Evolutionary conservation across 73 alveolate species (phyloP).

Genomic region (Paramecium primaurelia): DNA sequence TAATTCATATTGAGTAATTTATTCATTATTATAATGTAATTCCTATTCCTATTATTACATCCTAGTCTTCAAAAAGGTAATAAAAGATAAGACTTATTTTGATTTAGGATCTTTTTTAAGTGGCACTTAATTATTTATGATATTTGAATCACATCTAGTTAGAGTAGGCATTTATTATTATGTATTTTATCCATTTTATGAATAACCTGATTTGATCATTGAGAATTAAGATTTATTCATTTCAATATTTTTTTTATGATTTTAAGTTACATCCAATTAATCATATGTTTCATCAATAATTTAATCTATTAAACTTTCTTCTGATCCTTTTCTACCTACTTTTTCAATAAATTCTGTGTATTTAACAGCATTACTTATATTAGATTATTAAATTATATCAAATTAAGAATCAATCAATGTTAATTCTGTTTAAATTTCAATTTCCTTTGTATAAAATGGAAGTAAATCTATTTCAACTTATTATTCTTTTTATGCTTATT

Average conservation of each 20-base stretch:
- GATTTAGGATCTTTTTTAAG: not conserved
- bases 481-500: not conserved
- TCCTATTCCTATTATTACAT: not conserved
- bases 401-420: not conserved
- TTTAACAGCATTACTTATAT: not conserved
- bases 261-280: not conserved
- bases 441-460: not conserved
- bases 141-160: not conserved
- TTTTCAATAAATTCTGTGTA: not conserved
- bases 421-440: not conserved
- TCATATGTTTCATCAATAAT: not conserved
- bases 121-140: not conserved
- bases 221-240: not conserved
- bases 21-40: not conserved
- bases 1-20: not conserved
- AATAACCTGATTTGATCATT: not conserved
- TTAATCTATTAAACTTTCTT: not conserved
- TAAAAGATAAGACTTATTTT: not conserved
- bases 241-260: not conserved
- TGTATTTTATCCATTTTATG: not conserved
- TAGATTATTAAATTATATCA: not conserved
- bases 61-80: not conserved
- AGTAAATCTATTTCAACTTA: not conserved
- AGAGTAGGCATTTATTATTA: not conserved
- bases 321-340: not conserved